phyloP scores from a whole-genome alignment of 306 rosid genomes.

The Malus orientalis region DNA sequence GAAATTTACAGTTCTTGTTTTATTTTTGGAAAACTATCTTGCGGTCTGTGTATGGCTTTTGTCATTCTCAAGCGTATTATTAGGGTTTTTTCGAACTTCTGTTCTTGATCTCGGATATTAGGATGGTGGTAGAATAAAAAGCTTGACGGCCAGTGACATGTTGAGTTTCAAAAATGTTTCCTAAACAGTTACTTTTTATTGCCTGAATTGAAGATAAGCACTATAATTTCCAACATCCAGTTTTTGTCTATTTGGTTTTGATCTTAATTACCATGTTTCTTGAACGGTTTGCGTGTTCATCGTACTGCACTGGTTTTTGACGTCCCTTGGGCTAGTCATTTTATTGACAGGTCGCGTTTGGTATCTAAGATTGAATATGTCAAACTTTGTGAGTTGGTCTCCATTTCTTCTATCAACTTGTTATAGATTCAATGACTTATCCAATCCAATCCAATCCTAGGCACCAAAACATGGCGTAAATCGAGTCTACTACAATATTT shows the following conservation, averaged over 20 bases:
- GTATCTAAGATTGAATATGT: too few species aligned
- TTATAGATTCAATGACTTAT: too few species aligned
- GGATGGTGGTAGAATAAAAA: slow-evolving; percentile 11
- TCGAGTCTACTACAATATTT: neutral
- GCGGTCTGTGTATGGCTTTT: neutral
- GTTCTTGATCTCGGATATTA: neutral
- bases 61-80: slow-evolving; percentile 9
- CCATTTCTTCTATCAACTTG: too few species aligned
- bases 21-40: slow-evolving; percentile 1
- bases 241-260: neutral
- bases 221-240: neutral
- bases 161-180: slow-evolving; percentile 6
- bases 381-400: too few species aligned
- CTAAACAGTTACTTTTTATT: neutral
- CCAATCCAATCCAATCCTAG: neutral
- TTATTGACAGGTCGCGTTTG: too few species aligned
- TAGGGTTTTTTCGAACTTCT: neutral
- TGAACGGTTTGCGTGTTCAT: neutral
- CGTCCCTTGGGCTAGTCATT: too few species aligned
- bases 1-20: neutral
- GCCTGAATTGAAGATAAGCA: neutral
- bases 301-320: too few species aligned
- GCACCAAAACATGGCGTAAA: neutral
- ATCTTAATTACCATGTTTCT: neutral
- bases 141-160: neutral